A percentile compares a stretch with the other conserved stretches of the same genome.
Conservation (phyloP, 2,329 filamentous ascomycete genomes). For the Orbilia javanica region DNA sequence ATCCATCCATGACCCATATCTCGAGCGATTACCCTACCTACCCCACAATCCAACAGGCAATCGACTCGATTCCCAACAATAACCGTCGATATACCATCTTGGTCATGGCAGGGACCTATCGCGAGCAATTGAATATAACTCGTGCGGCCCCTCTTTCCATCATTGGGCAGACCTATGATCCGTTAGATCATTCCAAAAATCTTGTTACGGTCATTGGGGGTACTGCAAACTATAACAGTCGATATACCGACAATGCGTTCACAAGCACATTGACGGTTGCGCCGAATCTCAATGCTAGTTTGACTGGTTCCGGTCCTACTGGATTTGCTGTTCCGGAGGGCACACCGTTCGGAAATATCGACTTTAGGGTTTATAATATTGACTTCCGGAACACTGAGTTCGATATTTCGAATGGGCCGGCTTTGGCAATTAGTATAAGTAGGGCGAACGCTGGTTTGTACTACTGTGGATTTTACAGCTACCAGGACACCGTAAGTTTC, state of each 20-base stretch:
- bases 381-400: constrained; percentile 74
- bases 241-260: constrained; percentile 52
- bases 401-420: constrained; percentile 70
- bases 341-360: constrained; percentile 74
- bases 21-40: constrained; percentile 47
- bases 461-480: constrained; percentile 75
- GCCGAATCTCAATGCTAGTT: constrained; percentile 73
- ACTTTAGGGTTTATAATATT: constrained; percentile 77
- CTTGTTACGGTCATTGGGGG: constrained; percentile 48
- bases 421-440: constrained; percentile 73
- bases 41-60: constrained; percentile 53
- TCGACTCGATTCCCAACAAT: constrained; percentile 42
- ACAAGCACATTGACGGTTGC: constrained; percentile 67
- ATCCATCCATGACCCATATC: constrained; percentile 49
- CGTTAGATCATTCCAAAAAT: constrained; percentile 46
- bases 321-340: constrained; percentile 73
- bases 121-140: constrained; percentile 45
- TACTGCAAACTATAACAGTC: constrained; percentile 34
- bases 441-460: constrained; percentile 77
- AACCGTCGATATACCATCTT: constrained; percentile 43
- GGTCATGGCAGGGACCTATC: constrained; percentile 51
- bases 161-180: constrained; percentile 51
- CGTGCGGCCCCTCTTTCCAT: constrained; percentile 37
- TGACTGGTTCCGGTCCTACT: constrained; percentile 74
- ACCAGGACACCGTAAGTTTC: constrained; percentile 72